A percentile compares a stretch with the other conserved stretches of the same genome.
Conservation (phyloP, 2,329 filamentous ascomycete genomes). For the Clathrospora elynae region DNA sequence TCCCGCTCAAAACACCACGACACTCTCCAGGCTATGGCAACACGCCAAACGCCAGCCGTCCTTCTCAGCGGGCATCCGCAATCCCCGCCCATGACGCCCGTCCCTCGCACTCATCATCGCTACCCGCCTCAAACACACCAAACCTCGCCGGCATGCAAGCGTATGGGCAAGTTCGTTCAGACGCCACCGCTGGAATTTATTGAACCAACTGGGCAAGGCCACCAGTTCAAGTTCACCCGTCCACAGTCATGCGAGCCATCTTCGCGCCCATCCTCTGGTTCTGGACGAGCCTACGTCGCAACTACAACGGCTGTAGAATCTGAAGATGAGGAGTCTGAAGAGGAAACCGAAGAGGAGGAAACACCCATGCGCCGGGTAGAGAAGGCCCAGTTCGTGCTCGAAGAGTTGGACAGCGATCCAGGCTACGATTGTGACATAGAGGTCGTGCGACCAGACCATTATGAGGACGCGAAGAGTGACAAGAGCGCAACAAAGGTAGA, state of each 20-base stretch:
- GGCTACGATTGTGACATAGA: slow-evolving; percentile 51
- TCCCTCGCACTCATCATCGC: slow-evolving; percentile 32
- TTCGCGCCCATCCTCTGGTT: slow-evolving; percentile 47
- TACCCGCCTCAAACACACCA: slow-evolving; percentile 40
- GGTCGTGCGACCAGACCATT: slow-evolving; percentile 52
- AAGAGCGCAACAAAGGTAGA: slow-evolving; percentile 37
- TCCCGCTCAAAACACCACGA: slow-evolving; percentile 34
- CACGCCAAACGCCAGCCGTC: slow-evolving; percentile 35
- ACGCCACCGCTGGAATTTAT: slow-evolving; percentile 48
- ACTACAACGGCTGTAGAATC: slow-evolving; percentile 43
- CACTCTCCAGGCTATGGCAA: slow-evolving; percentile 39
- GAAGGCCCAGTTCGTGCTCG: slow-evolving; percentile 48
- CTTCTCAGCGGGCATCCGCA: slow-evolving; percentile 40
- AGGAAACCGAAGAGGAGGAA: slow-evolving; percentile 36
- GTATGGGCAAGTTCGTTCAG: slow-evolving; percentile 39
- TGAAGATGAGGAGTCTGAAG: slow-evolving; percentile 36
- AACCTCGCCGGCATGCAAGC: slow-evolving; percentile 44
- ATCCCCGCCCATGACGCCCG: slow-evolving; percentile 47
- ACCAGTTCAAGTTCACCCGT: slow-evolving; percentile 46
- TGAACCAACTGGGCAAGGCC: slow-evolving; percentile 42
- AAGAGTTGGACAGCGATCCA: slow-evolving; percentile 50
- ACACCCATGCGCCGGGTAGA: slow-evolving; percentile 33
- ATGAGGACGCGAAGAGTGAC: slow-evolving; percentile 51
- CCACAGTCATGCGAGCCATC: slow-evolving; percentile 42
- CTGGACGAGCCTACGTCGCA: slow-evolving; percentile 40